A percentile compares a stretch with the other conserved stretches of the same genome.
Evolutionary conservation across 805 yeast genomes (phyloP).

Genomic region (Pichia nakasei): DNA sequence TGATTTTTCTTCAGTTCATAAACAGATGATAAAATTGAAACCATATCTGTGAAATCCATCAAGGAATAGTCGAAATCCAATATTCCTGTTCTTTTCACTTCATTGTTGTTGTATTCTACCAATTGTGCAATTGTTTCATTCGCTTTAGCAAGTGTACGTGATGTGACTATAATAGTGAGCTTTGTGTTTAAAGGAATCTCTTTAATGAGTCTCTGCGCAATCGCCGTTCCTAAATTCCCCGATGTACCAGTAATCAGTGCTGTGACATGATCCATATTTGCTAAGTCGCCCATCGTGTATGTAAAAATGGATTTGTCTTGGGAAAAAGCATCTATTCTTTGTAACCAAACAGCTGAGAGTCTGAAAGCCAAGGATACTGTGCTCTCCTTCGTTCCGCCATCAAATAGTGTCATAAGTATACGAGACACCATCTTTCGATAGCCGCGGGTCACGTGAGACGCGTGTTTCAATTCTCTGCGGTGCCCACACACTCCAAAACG

Average conservation of each 20-base stretch:
- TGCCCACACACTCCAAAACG: no score
- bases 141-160: constrained; percentile 80
- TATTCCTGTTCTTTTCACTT: constrained; percentile 38
- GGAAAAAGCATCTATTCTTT: no score
- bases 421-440: no score
- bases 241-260: constrained; percentile 32
- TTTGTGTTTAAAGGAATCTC: constrained; percentile 43
- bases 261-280: constrained; percentile 12
- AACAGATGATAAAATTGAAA: constrained; percentile 67
- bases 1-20: constrained; percentile 62
- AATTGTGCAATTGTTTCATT: constrained; percentile 61
- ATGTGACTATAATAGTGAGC: constrained; percentile 77
- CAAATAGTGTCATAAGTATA: no score
- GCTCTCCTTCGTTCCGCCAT: no score
- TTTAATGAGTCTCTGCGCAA: constrained; percentile 71
- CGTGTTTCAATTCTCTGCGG: no score
- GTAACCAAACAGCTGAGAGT: no score
- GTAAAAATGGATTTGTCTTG: no score
- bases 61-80: constrained; percentile 82
- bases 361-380: no score
- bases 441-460: no score
- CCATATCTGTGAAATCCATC: constrained; percentile 88
- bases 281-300: not conserved
- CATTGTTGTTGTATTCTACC: constrained; percentile 32
- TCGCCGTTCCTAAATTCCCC: constrained; percentile 75